Percentiles rank a stretch among this genome's conserved stretches.
These are phyloP conservation scores for Pestalotiopsis sp. DNA, from an alignment of 2,329 filamentous ascomycete species.

Conservation along the genomic window DNA sequence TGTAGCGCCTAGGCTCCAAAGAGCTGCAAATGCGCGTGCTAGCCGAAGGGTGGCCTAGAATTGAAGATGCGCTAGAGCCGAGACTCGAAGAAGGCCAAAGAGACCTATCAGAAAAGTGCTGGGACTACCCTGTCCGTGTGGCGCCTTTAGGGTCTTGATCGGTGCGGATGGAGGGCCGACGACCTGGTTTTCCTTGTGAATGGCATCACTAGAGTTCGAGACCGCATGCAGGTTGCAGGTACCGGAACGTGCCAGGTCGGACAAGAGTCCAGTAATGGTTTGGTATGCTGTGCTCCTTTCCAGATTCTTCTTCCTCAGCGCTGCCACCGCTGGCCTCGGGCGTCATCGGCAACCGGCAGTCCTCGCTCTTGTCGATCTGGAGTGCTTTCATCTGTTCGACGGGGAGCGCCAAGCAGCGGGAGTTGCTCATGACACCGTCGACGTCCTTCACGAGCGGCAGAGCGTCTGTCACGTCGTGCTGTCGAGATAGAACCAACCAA, in stretches of 20 bases:
- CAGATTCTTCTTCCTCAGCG: background rate
- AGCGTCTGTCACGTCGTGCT: too few relatives aligned
- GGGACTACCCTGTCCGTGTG: background rate
- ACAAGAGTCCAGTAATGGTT: background rate
- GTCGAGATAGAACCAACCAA: background rate
- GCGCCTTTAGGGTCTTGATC: background rate
- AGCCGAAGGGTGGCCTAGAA: background rate
- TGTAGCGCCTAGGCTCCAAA: background rate
- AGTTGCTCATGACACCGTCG: too few relatives aligned
- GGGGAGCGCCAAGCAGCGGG: too few relatives aligned
- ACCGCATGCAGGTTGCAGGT: conserved; percentile 1
- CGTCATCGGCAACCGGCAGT: background rate
- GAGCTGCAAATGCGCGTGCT: background rate
- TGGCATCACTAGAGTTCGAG: background rate
- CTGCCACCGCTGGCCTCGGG: background rate
- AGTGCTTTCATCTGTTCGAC: background rate
- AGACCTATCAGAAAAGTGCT: background rate
- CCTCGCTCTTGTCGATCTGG: background rate
- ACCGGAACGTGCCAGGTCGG: background rate
- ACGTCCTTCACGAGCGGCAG: too few relatives aligned
- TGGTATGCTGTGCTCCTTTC: background rate
- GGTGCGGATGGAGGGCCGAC: background rate
- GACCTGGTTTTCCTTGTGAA: background rate
- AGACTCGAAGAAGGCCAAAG: too few relatives aligned
- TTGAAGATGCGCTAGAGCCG: background rate